Evolutionary conservation across 306 rosid species (phyloP).

Genomic region (Fagus crenata): DNA sequence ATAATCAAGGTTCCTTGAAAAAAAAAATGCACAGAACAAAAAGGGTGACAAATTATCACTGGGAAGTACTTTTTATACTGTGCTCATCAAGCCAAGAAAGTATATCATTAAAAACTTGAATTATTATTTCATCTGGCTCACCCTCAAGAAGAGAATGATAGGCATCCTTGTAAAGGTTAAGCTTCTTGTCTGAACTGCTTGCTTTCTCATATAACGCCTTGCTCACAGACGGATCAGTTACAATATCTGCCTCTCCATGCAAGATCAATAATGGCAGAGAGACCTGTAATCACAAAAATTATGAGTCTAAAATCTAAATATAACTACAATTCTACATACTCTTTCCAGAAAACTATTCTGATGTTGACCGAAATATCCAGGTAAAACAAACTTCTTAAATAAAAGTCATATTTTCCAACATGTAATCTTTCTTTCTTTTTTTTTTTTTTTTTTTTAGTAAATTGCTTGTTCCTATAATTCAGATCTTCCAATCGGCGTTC

Average conservation of each 20-base stretch:
- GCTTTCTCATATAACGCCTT: slow-evolving; percentile 76
- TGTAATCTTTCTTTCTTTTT: no score
- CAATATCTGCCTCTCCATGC: slow-evolving; percentile 85
- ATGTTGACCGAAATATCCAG: neutral
- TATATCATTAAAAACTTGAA: slow-evolving; percentile 57
- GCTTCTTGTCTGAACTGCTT: slow-evolving; percentile 68
- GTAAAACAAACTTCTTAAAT: neutral
- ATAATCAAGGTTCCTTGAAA: neutral
- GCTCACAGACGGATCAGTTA: slow-evolving; percentile 94
- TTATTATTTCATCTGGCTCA: slow-evolving; percentile 77
- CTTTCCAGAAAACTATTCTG: neutral
- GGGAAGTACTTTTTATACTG: slow-evolving; percentile 21
- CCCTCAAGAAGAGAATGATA: slow-evolving; percentile 91
- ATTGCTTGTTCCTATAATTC: neutral
- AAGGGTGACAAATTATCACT: slow-evolving; percentile 13
- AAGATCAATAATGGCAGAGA: slow-evolving; percentile 78
- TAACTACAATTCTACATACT: neutral
- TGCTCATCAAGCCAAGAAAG: slow-evolving; percentile 76
- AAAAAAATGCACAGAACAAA: slow-evolving; percentile 4
- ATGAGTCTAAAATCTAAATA: neutral
- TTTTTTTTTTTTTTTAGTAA: neutral
- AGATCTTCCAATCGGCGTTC: neutral
- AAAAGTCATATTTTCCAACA: neutral
- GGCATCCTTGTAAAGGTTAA: slow-evolving; percentile 69
- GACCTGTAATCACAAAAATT: slow-evolving; percentile 48